Evolutionary conservation across 495 filamentous ascomycete genomes (phyloP).

Genomic region (Alectoria sarmentosa): DNA sequence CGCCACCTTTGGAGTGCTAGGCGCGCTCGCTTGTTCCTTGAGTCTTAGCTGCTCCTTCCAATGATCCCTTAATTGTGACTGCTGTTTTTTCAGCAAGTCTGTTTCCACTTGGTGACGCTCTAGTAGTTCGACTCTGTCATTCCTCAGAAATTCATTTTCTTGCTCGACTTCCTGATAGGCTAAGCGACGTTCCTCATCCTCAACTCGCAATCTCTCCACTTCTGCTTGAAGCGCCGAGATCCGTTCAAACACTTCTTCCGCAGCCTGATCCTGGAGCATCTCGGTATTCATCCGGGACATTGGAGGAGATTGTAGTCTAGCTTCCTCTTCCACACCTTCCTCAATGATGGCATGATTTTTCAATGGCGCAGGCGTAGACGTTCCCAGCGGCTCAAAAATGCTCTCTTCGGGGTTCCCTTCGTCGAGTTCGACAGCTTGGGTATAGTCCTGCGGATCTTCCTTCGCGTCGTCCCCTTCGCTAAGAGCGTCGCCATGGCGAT

Average conservation of each 20-base stretch:
- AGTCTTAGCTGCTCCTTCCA: conserved; percentile 13
- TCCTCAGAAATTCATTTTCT: conserved; percentile 12
- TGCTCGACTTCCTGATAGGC: conserved; percentile 8
- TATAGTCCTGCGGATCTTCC: conserved; percentile 14
- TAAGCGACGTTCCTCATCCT: conserved; percentile 15
- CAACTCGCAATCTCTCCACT: conserved; percentile 22
- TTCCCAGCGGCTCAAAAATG: conserved; percentile 18
- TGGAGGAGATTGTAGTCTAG: conserved; percentile 14
- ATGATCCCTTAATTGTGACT: conserved; percentile 4
- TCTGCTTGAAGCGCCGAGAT: conserved; percentile 26
- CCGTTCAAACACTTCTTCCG: conserved; percentile 25
- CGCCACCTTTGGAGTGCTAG: background rate
- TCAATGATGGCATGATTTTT: conserved; percentile 8
- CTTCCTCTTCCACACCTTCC: conserved; percentile 10
- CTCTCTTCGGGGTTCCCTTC: conserved; percentile 17
- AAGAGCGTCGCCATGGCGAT: conserved; percentile 23
- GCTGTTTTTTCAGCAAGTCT: conserved; percentile 8
- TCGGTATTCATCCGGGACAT: conserved; percentile 20
- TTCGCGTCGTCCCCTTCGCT: conserved; percentile 15
- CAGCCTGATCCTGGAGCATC: conserved; percentile 13
- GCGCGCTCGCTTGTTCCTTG: conserved; percentile 2
- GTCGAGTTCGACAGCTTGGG: background rate
- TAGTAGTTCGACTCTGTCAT: background rate
- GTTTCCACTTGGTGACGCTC: conserved; percentile 7
- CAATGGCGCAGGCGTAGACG: conserved; percentile 22